Percentiles rank a stretch among this genome's conserved stretches.
phyloP scores from a whole-genome alignment of 495 filamentous ascomycete species.

The Entonaema liquescens region DNA sequence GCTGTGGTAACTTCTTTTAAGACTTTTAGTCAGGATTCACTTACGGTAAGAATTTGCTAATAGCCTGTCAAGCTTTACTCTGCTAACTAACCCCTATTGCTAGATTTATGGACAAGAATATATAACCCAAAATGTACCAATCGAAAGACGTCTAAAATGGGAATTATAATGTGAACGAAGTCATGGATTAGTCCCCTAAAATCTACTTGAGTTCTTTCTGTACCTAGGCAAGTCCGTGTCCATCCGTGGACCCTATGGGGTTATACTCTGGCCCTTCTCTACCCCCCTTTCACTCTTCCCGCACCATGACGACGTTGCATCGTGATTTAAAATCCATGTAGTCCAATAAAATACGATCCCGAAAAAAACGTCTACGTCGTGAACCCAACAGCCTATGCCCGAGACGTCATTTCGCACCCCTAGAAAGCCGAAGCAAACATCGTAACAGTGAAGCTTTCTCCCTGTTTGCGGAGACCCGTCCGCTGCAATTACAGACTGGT shows the following conservation, averaged over 20 bases:
- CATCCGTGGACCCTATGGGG: background rate
- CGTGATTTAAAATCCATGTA: background rate
- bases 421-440: conserved; percentile 58
- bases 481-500: conserved; percentile 43
- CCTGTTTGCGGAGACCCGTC: conserved; percentile 28
- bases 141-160: background rate
- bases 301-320: background rate
- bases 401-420: conserved; percentile 68
- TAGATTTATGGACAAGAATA: background rate
- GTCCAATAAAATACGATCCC: too few species aligned
- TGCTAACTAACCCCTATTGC: background rate
- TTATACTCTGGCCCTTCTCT: background rate
- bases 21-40: background rate
- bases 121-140: background rate
- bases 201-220: background rate
- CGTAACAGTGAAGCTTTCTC: conserved; percentile 47
- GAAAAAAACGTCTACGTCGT: background rate
- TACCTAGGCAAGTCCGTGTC: background rate
- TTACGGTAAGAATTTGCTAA: background rate
- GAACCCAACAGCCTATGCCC: conserved; percentile 23
- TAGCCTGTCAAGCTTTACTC: background rate
- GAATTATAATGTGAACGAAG: background rate
- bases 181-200: background rate
- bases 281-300: background rate
- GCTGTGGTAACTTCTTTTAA: background rate